These are phyloP conservation scores for Cajanus cajan DNA, from an alignment of 306 rosid species.

Conservation along the genomic window DNA sequence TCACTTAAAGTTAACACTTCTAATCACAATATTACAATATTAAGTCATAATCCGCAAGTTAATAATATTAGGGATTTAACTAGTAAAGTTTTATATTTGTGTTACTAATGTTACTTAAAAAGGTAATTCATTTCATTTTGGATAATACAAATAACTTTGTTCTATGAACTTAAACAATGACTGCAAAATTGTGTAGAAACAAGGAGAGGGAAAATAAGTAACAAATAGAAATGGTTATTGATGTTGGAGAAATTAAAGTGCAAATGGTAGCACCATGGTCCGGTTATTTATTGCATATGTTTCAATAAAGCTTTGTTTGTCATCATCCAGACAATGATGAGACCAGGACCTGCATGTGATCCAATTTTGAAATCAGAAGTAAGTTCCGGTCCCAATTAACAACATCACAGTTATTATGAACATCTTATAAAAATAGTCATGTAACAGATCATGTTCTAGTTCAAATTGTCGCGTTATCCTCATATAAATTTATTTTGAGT, in stretches of 20 bases:
- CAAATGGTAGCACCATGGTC: not conserved
- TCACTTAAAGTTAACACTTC: not conserved
- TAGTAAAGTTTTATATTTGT: not conserved
- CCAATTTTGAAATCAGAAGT: not conserved
- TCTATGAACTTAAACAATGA: too few species aligned
- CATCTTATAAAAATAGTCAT: not conserved
- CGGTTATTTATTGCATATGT: not conserved
- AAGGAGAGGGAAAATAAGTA: too few species aligned
- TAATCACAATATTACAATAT: too few species aligned
- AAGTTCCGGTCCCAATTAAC: too few species aligned
- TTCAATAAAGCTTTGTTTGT: too few species aligned
- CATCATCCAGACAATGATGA: conserved; percentile 8
- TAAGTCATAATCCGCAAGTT: not conserved
- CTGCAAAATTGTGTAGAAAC: not conserved
- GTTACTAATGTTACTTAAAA: not conserved
- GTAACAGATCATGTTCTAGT: not conserved
- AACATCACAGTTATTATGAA: not conserved
- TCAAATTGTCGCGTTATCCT: not conserved
- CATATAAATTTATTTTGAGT: too few species aligned
- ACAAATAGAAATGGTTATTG: too few species aligned
- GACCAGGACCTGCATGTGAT: conserved; percentile 22
- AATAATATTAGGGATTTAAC: too few species aligned
- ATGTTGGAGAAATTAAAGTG: not conserved
- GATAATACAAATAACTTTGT: too few species aligned
- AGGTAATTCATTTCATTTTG: not conserved